Percentiles rank a stretch among this genome's conserved stretches.
Evolutionary conservation across 305 asterid species (phyloP).

Genomic region (Fraxinus velutina): DNA sequence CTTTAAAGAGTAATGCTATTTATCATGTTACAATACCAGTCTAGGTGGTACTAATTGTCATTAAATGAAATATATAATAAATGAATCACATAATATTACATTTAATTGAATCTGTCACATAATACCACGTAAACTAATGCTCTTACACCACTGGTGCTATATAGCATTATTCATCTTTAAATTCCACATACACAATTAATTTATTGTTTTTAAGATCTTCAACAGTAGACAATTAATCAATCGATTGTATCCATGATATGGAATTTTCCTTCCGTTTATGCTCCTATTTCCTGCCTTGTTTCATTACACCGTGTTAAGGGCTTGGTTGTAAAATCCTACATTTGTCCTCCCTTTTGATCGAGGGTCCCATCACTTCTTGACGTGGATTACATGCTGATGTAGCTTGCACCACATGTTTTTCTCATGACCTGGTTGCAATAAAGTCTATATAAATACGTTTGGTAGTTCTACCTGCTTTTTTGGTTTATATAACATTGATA

Average conservation of each 20-base stretch:
- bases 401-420: neutral
- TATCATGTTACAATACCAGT: neutral
- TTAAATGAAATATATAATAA: too few species aligned
- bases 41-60: neutral
- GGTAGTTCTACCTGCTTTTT: constrained; percentile 19
- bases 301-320: neutral
- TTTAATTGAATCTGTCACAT: neutral
- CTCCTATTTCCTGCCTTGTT: constrained; percentile 3
- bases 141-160: neutral
- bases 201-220: neutral
- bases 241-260: neutral
- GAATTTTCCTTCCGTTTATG: neutral
- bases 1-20: neutral
- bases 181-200: neutral
- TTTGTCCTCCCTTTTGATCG: neutral
- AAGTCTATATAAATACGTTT: constrained; percentile 11
- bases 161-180: neutral
- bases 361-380: constrained; percentile 14
- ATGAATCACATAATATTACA: neutral
- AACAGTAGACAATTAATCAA: neutral
- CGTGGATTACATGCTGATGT: constrained; percentile 20
- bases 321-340: neutral
- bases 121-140: neutral
- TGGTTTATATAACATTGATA: constrained; percentile 14
- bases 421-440: constrained; percentile 11